Base-by-base conservation (phyloP, 139 green algal species). In the Eudorina sp. region DNA sequence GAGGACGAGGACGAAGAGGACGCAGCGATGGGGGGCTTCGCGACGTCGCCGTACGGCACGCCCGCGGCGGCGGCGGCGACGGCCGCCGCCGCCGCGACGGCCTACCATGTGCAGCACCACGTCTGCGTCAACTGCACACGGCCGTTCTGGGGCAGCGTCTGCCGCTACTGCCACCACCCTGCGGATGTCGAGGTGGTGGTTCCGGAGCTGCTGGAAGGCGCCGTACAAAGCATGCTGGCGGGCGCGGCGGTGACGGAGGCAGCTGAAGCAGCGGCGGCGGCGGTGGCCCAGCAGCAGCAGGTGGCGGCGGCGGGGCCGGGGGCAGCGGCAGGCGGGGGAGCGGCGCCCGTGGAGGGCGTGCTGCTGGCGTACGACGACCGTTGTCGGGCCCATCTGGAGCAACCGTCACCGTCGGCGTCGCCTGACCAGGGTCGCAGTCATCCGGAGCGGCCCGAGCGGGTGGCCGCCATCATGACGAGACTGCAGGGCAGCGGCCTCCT, bases 401-500 rank as follows among this genome's bases (percentile, higher is more conserved):
- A 88, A 45, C 27, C 27, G 84, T 43, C n/a, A 19, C 85, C 73
- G 29, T 58, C 74, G n/a, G 25, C 5, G 25, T 19, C 60, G 25
- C 53, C 34, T 1, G 62, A 80, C 74, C 48, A 81, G 76, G 79
- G 83, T 2, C 73, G 82, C 27, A 60, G 76, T 62, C 88, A 94
- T 77, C 93, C 92, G 36, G 93, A 95, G 86, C 86, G 95, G 1
- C 94, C 95, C 34, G 95, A 98, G 90, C 90, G 95, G 9, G 72
- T 98, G 41, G 90, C 87, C 13, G 94, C 95, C 29, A 91, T 98
- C 31, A 92, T 97, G 88, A 91, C 93, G 0, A 89, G 95, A 18
- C 82, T 98, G 53, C 77, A 89, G 7, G 75, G 78, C 0, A 85
- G 89, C 2, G 93, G 95, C 0, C 79, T 96, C 3, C 82, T 86